Evolutionary conservation across 371 early-diverging fungal species (phyloP), one percentile per base, ranked within the genome.

Genomic region (Sporodiniella umbellata): DNA sequence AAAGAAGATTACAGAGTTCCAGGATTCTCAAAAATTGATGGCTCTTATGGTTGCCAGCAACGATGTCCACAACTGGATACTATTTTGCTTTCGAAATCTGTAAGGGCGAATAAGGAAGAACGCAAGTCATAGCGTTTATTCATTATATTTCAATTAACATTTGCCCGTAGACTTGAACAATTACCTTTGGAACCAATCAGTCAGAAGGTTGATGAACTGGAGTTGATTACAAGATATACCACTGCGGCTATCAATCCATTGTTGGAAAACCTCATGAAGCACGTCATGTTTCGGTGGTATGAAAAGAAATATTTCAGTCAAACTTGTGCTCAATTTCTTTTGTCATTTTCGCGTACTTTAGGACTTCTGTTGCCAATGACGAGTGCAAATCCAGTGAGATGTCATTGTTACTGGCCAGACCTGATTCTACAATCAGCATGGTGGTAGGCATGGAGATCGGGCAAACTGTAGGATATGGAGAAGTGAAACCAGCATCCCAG

Each of bases 321-420:
- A 45, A 45, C 33, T 2, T 18, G 18, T 12, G 46, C 46, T 26
- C 46, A 45, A 45, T 45, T 30, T 45, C n/a, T n/a, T n/a, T 45
- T 45, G 47, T 47, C 47, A 47, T 47, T 47, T 33, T 38, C 51
- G 33, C 33, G 43, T 51, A 51, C 50, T 42, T 42, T 51, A 51
- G 51, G 51, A 51, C 43, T 42, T 51, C 51, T 42, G 43, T 51
- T 43, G 43, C 31, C 42, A 42, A 51, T 51, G 43, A 51, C 43
- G 43, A 51, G 50, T 50, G 50, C 50, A 51, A 51, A 51, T 42
- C 51, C 51, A 51, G 51, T 42, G 43, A 51, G 50, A 50, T 50
- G 50, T 50, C 50, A 50, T 50, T 50, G 50, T 42, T 50, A 50
- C 50, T 51, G 42, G 43, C 33, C 42, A 42, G 51, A 33, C 51